Percentiles rank a stretch among this genome's conserved stretches.
Conservation (phyloP, 164 flowering plant species). For the Magnolia changhungtana region DNA sequence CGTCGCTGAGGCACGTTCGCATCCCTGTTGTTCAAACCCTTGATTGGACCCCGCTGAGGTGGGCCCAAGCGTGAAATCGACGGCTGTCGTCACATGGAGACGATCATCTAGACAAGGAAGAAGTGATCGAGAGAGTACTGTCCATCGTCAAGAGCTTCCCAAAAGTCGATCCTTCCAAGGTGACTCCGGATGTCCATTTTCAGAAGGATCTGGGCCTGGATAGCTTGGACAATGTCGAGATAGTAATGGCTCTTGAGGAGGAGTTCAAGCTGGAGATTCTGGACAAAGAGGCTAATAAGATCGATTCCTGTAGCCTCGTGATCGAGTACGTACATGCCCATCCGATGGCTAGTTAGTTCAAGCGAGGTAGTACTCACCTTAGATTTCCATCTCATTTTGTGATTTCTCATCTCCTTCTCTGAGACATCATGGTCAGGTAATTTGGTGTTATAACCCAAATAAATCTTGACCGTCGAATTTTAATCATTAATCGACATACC, state of each 20-base stretch:
- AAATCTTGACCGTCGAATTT: no score
- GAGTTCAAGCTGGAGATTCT: slow-evolving; percentile 94
- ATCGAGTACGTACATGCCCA: slow-evolving; percentile 73
- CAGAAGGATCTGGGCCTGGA: slow-evolving; percentile 86
- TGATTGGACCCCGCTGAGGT: slow-evolving; percentile 21
- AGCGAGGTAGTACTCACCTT: not conserved
- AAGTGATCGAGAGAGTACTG: slow-evolving; percentile 79
- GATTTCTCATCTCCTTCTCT: not conserved
- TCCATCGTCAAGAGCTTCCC: slow-evolving; percentile 81
- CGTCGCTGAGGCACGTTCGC: slow-evolving; percentile 68
- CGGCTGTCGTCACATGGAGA: slow-evolving; percentile 75
- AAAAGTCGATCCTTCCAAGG: slow-evolving; percentile 88
- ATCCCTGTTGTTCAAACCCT: slow-evolving; percentile 46
- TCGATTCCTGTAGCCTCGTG: slow-evolving; percentile 73
- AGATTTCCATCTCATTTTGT: not conserved
- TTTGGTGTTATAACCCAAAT: no score
- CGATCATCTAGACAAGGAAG: slow-evolving; percentile 70
- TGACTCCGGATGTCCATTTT: slow-evolving; percentile 74
- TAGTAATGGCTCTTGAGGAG: slow-evolving; percentile 89
- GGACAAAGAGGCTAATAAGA: slow-evolving; percentile 83
- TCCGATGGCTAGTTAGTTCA: slow-evolving; percentile 65
- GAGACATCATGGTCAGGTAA: not conserved
- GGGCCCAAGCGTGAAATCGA: slow-evolving; percentile 31
- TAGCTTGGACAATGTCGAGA: slow-evolving; percentile 89
- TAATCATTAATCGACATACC: no score